Evolutionary conservation across 2,329 filamentous ascomycete genomes (phyloP).

Genomic region (Paraphaeosphaeria minitans): DNA sequence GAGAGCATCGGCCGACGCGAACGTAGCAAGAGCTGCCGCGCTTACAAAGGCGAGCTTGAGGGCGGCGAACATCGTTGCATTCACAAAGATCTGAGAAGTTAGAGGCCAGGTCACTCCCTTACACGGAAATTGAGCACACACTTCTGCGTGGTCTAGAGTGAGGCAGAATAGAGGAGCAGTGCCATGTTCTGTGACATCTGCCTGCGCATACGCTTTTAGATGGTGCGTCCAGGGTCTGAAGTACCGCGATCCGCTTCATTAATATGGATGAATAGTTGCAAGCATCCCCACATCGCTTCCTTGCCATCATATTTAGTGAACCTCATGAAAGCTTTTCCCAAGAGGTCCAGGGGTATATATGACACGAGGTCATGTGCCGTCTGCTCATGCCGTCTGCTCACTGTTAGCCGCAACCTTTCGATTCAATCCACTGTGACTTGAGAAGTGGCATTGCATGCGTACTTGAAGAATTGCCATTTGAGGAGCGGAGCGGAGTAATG

Average conservation of each 20-base stretch:
- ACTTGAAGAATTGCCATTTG: background rate
- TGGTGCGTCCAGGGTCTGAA: background rate
- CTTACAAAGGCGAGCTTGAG: background rate
- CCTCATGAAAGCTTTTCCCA: background rate
- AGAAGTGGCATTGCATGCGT: background rate
- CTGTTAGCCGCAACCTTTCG: background rate
- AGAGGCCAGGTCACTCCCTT: too few relatives aligned
- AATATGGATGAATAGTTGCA: background rate
- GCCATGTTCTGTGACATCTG: too few relatives aligned
- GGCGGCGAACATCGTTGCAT: background rate
- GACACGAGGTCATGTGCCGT: background rate
- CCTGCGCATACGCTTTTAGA: too few relatives aligned
- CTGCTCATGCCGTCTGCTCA: background rate
- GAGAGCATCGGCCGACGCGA: conserved; percentile 1
- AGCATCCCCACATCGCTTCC: background rate
- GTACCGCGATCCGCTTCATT: background rate
- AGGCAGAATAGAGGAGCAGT: too few relatives aligned
- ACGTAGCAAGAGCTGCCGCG: background rate
- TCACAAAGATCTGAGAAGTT: background rate
- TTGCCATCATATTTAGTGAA: background rate
- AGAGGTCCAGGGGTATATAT: background rate
- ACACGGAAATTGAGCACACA: too few relatives aligned
- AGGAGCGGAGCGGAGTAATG: background rate
- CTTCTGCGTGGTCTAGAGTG: too few relatives aligned
- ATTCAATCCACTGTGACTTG: background rate